Evolutionary conservation across 2,329 filamentous ascomycete genomes (phyloP), one percentile per base, ranked within the genome.

Genomic region (Diaporthe aspalathi): DNA sequence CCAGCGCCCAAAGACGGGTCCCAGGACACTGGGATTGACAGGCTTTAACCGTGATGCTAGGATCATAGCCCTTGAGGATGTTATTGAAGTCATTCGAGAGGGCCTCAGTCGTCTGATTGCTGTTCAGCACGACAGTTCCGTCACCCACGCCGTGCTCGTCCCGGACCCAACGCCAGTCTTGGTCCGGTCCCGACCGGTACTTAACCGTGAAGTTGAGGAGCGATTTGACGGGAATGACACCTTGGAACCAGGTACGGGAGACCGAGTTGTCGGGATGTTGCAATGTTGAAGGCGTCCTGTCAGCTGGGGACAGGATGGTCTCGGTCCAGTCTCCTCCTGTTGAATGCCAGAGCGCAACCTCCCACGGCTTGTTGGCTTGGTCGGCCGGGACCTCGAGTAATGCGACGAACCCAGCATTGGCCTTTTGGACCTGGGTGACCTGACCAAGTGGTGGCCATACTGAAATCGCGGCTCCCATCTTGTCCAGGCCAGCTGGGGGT

Each of bases 361-460:
- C 88, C 91, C 93, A 96, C 24, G 85, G 77, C 73, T 89, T 83
- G 20, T 87, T 82, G 9, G 85, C 84, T 57, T 87, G 86, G 45
- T 83, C 84, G 27, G 79, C 80, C 50, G 89, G 88, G 52, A 91
- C 88, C 75, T 95, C 91, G 40, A 97, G 84, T 16, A 95, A 81
- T 8, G 92, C 91, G 0, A 88, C 91, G 75, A 98, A 91, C 1
- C 80, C 78, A 49, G 92, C 83, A 76, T 86, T 75, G 2, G 77
- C 77, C 24, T 79, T 78, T 32, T 84, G 80, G 24, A 93, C 77
- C 62, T 88, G 85, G 1, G 93, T 94, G 29, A 93, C 87, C 78
- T 95, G 93, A 2, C 91, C 93, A 66, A 97, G 81, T 1, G 94
- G 89, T 16, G 95, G 95, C 76, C 90, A 91, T 72, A 84, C 85